Percentiles rank a stretch among this genome's conserved stretches.
These are phyloP conservation scores for Monosporozyma solicola DNA, from an alignment of 805 yeast species.

Conservation along the genomic window DNA sequence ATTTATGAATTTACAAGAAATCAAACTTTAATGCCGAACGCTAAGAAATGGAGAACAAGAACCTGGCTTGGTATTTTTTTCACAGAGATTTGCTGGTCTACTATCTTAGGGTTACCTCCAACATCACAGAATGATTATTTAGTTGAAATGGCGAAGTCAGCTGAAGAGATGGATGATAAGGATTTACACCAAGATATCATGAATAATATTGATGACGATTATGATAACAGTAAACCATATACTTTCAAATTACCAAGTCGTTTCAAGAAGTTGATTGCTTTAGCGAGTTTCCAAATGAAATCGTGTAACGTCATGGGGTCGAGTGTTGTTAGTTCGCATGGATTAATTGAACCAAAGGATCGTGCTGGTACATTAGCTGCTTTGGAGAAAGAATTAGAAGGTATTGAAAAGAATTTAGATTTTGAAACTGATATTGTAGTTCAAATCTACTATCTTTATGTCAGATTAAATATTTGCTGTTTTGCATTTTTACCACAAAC, in stretches of 20 bases:
- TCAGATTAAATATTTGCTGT: slow-evolving; percentile 72
- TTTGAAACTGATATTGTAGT: slow-evolving; percentile 58
- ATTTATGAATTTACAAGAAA: slow-evolving; percentile 85
- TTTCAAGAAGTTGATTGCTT: slow-evolving; percentile 60
- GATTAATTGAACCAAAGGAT: slow-evolving; percentile 72
- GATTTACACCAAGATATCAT: background rate
- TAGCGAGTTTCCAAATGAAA: slow-evolving; percentile 77
- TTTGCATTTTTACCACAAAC: slow-evolving; percentile 90
- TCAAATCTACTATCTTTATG: slow-evolving; percentile 71
- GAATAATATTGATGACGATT: slow-evolving; percentile 16
- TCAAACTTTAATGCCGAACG: slow-evolving; percentile 80
- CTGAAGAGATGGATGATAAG: slow-evolving; percentile 28
- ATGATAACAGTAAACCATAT: slow-evolving; percentile 7
- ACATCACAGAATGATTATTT: slow-evolving; percentile 75
- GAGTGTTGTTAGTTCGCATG: slow-evolving; percentile 78
- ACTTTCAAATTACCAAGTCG: slow-evolving; percentile 45
- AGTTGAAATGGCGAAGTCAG: slow-evolving; percentile 68
- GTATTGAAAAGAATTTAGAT: slow-evolving; percentile 55
- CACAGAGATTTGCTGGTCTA: slow-evolving; percentile 85
- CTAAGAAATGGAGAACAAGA: slow-evolving; percentile 89
- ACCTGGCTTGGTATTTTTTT: slow-evolving; percentile 87
- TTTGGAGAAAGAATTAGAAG: slow-evolving; percentile 67
- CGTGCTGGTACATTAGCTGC: slow-evolving; percentile 75
- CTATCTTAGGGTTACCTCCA: slow-evolving; percentile 80
- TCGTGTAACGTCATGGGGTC: slow-evolving; percentile 81